Evolutionary conservation across 164 flowering plant species (phyloP).

Genomic region (Hamamelis virginiana): DNA sequence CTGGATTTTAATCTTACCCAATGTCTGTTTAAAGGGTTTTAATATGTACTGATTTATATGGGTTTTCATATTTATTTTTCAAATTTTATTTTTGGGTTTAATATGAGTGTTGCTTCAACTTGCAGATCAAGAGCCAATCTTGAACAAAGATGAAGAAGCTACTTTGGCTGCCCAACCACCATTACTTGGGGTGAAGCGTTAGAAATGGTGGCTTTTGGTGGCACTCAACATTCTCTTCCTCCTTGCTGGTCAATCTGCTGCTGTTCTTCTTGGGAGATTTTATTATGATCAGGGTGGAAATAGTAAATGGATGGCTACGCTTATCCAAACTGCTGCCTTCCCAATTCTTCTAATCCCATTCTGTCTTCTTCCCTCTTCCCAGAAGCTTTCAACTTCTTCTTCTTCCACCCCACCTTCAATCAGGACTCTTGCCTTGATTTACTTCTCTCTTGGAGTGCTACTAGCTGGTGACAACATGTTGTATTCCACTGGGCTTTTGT

Average conservation of each 20-base stretch:
- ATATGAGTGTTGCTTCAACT: too few relatives aligned
- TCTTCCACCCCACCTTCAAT: background rate
- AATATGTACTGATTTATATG: too few relatives aligned
- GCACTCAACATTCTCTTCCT: constrained; percentile 24
- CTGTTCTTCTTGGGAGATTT: background rate
- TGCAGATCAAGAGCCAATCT: constrained; percentile 12
- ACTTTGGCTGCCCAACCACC: background rate
- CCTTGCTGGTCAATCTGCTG: background rate
- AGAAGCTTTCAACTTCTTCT: background rate
- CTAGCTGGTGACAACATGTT: background rate
- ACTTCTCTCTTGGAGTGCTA: background rate
- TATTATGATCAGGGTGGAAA: constrained; percentile 5
- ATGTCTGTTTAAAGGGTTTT: too few relatives aligned
- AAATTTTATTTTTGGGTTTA: too few relatives aligned
- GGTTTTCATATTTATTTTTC: too few relatives aligned
- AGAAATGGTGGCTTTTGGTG: constrained; percentile 37
- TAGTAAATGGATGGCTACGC: constrained; percentile 1
- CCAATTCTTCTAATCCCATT: background rate
- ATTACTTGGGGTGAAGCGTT: constrained; percentile 9
- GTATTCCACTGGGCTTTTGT: background rate
- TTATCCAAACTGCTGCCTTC: background rate
- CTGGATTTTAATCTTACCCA: too few relatives aligned
- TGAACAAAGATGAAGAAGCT: constrained; percentile 1
- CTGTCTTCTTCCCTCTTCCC: background rate
- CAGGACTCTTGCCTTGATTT: background rate